These are phyloP conservation scores for Teunomyces panamensis DNA, from an alignment of 805 yeast genomes.

Conservation along the genomic window DNA sequence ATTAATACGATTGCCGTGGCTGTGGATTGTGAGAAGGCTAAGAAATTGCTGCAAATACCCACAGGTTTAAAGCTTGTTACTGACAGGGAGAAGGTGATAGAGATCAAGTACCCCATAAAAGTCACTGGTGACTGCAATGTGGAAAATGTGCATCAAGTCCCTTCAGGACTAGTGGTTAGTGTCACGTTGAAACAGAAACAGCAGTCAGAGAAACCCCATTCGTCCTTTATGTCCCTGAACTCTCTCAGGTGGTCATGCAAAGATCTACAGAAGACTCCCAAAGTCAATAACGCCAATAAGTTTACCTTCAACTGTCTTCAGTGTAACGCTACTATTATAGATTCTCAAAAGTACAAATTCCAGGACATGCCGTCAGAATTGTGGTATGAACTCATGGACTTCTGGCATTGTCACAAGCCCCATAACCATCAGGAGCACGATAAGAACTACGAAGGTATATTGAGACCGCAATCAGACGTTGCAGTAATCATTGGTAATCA, in stretches of 20 bases:
- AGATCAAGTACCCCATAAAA: conserved; percentile 1
- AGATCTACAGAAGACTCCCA: conserved; percentile 37
- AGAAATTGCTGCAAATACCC: background rate
- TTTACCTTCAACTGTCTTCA: conserved; percentile 30
- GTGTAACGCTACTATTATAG: conserved; percentile 29
- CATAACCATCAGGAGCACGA: conserved; percentile 18
- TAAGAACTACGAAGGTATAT: conserved; percentile 34
- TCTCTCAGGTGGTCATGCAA: conserved; percentile 39
- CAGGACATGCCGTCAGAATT: conserved; percentile 83
- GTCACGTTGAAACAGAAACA: background rate
- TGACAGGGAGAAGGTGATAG: background rate
- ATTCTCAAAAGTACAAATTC: conserved; percentile 33
- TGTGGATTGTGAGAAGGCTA: conserved; percentile 1
- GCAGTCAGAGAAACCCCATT: background rate
- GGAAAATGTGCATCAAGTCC: background rate
- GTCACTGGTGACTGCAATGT: background rate
- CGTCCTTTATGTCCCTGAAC: conserved; percentile 1
- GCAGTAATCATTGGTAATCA: conserved; percentile 54
- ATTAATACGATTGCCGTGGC: conserved; percentile 6
- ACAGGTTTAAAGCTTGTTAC: background rate
- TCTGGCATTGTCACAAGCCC: conserved; percentile 96
- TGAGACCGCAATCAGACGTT: conserved; percentile 41
- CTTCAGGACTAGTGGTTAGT: background rate
- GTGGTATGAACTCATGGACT: conserved; percentile 95
- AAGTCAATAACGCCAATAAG: conserved; percentile 12